A percentile compares a stretch with the other conserved stretches of the same genome.
Evolutionary conservation across 1,284 basidiomycete species (phyloP).

Genomic region (Prillingera fragicola): DNA sequence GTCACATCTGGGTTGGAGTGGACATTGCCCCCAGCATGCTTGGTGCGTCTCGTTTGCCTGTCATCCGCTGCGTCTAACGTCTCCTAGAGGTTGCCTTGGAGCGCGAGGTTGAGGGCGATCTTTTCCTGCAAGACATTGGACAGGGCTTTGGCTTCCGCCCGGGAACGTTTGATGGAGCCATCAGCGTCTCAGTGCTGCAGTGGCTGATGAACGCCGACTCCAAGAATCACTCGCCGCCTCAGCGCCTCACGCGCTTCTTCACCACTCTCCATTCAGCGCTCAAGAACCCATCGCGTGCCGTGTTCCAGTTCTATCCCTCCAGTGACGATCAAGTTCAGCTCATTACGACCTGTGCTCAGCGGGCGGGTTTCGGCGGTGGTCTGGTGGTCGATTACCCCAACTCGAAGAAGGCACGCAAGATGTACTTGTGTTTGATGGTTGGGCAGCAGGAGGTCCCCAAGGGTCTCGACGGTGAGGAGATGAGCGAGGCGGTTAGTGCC

Average conservation of each 20-base stretch:
- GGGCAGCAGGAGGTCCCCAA: slow-evolving; percentile 63
- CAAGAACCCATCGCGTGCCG: slow-evolving; percentile 83
- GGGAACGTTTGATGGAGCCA: slow-evolving; percentile 95
- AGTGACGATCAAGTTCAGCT: slow-evolving; percentile 93
- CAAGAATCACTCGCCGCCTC: slow-evolving; percentile 83
- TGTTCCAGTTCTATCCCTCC: slow-evolving; percentile 93
- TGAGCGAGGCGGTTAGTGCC: slow-evolving; percentile 51
- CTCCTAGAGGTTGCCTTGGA: slow-evolving; percentile 81
- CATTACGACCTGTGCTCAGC: slow-evolving; percentile 87
- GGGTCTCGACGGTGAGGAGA: slow-evolving; percentile 68
- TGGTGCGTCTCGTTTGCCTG: slow-evolving; percentile 58
- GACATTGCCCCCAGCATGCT: slow-evolving; percentile 97
- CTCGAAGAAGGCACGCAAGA: slow-evolving; percentile 86
- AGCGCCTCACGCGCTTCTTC: slow-evolving; percentile 89
- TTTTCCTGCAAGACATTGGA: slow-evolving; percentile 87
- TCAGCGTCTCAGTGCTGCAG: slow-evolving; percentile 96
- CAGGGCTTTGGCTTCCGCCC: slow-evolving; percentile 92
- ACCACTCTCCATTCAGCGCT: slow-evolving; percentile 90
- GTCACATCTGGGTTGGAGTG: slow-evolving; percentile 89
- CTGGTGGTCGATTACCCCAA: slow-evolving; percentile 96
- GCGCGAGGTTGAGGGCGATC: slow-evolving; percentile 85
- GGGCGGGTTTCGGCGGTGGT: slow-evolving; percentile 94
- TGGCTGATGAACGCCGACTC: slow-evolving; percentile 98
- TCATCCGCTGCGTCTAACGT: neutral
- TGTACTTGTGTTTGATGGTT: slow-evolving; percentile 83